Evolutionary conservation across 2,329 filamentous ascomycete species (phyloP), one percentile per base, ranked within the genome.

Genomic region (Zopfia rhizophila): DNA sequence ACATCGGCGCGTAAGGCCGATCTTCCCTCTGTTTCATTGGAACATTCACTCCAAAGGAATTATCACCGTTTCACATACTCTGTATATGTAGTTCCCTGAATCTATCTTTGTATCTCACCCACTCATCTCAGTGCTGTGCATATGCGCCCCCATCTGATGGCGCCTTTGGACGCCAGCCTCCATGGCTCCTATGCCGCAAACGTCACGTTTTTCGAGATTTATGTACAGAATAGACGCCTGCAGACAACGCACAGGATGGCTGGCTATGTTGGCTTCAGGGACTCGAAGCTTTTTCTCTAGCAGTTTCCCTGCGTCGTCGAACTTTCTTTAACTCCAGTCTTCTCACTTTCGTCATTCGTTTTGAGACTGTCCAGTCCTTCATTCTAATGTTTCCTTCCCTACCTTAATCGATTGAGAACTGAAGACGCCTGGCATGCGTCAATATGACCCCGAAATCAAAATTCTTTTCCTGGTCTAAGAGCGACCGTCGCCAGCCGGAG

Each of bases 401-500:
- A 45, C 48, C 41, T 41, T 39, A 23, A 27, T 28, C n/a, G 44
- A 18, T 17, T 40, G 33, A 36, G 40, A 31, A 38, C 38, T 24
- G 29, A 33, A 52, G 44, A 28, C 47, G 40, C 48, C 38, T 36
- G 42, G 18, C 13, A 40, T 41, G 30, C 45, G 24, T 48, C 45
- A 45, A 52, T 24, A 75, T 75, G 70, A 65, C 61, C 7, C 65
- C 72, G 17, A 76, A 73, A 39, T 66, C 63, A n/a, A 74, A 72
- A 38, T 70, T 76, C 49, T 74, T 75, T 37, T 74, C 72, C 33
- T 76, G 75, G 74, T 73, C 72, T 11, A 76, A 74, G 42, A 63
- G 63, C 60, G 73, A 55, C 59, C 68, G 60, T 56, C 67, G 46
- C 37, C 56, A 55, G 53, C 64, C 38, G 17, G 72, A 72, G 39